Conservation (phyloP, 192 early-diverging fungal species). For the Mycoemilia scoparia region DNA sequence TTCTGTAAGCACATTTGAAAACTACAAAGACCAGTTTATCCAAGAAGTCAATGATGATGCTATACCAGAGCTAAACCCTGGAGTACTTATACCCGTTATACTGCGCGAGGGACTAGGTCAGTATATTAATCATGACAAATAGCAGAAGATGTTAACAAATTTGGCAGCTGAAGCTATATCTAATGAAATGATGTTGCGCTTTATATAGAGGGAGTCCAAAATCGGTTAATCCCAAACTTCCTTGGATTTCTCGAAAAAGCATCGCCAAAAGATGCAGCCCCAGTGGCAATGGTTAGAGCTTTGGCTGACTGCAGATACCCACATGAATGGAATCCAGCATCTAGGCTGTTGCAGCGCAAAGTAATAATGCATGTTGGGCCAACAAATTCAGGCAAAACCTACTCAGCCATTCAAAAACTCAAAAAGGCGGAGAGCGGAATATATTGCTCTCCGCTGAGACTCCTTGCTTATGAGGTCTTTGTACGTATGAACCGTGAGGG, state of each 20-base stretch:
- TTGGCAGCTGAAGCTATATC: too few species aligned
- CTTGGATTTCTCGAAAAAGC: conserved; percentile 25
- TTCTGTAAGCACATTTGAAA: conserved; percentile 4
- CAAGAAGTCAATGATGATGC: conserved; percentile 3
- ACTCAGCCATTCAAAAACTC: conserved; percentile 63
- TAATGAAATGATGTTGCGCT: too few species aligned
- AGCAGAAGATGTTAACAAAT: too few species aligned
- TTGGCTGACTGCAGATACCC: conserved; percentile 63
- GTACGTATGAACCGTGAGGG: conserved; percentile 62
- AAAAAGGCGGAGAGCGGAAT: conserved; percentile 37
- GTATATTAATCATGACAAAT: too few species aligned
- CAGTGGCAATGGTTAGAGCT: conserved; percentile 31
- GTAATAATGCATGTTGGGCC: conserved; percentile 91
- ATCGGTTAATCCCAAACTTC: conserved; percentile 18
- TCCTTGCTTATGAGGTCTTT: conserved; percentile 87
- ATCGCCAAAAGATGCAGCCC: conserved; percentile 19
- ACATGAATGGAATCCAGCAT: conserved; percentile 54
- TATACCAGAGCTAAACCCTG: conserved; percentile 10
- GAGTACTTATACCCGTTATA: conserved; percentile 8
- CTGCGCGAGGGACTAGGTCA: conserved; percentile 4
- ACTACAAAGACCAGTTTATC: conserved; percentile 12
- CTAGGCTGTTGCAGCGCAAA: conserved; percentile 55
- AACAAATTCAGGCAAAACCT: conserved; percentile 95
- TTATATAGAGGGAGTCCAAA: conserved; percentile 5
- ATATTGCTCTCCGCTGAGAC: conserved; percentile 78